Evolutionary conservation across 2,329 filamentous ascomycete genomes (phyloP).

Genomic region (Colletotrichum musicola): DNA sequence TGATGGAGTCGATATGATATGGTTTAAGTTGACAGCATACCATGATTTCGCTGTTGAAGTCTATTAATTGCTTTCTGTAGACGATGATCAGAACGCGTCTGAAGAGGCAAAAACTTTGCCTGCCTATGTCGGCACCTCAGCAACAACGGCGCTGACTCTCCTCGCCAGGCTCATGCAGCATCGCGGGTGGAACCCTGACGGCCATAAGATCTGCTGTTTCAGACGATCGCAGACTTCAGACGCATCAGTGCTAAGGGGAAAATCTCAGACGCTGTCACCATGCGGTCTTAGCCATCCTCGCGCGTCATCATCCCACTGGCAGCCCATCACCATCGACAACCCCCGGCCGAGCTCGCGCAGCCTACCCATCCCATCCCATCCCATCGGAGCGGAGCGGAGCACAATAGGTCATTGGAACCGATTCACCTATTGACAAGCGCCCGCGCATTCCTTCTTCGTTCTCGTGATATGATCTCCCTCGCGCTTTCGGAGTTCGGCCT

Average conservation of each 20-base stretch:
- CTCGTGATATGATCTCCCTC: slow-evolving; percentile 12
- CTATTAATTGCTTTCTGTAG: not conserved
- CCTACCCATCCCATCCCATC: not conserved
- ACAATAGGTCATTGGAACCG: not conserved
- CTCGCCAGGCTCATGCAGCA: slow-evolving; percentile 8
- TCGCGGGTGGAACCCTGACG: slow-evolving; percentile 3
- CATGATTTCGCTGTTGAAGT: not conserved
- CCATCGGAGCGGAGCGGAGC: no score
- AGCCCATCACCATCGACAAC: not conserved
- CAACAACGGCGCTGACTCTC: not conserved
- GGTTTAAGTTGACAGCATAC: not conserved
- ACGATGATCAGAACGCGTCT: no score
- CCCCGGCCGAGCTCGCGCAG: not conserved
- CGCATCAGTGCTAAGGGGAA: slow-evolving; percentile 25
- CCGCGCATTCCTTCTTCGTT: not conserved
- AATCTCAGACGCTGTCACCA: slow-evolving; percentile 18
- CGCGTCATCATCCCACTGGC: slow-evolving; percentile 13
- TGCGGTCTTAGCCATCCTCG: slow-evolving; percentile 22
- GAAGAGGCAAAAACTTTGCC: not conserved
- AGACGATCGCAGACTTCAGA: slow-evolving; percentile 36
- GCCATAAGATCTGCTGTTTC: slow-evolving; percentile 33
- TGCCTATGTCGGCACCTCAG: not conserved
- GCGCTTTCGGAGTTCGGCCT: slow-evolving; percentile 19
- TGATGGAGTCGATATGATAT: not conserved
- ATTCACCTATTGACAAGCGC: slow-evolving; percentile 5